Evolutionary conservation across 1,139 yeast genomes (phyloP), one percentile per base, ranked within the genome.

Genomic region (Candida albicans): DNA sequence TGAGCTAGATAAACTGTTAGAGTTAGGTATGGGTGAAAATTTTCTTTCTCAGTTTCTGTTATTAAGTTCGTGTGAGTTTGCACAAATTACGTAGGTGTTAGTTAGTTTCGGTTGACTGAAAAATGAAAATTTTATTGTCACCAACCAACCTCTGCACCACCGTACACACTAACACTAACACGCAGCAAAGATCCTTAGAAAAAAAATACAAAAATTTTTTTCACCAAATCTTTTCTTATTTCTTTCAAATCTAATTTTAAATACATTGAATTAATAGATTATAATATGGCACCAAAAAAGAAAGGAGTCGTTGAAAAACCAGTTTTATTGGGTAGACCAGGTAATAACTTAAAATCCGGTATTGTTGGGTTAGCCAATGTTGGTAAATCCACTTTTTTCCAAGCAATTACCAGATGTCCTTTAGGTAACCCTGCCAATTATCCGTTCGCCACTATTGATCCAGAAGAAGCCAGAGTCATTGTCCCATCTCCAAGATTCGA

Each of bases 401-500:
- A 86, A 68, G 93, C 93, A 49, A 84, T 86, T 58, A 86, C 95
- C 54, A 82, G 84, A 72, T 90, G 90, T 62, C 95, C 96, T 45
- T 79, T 93, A 59, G 99, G 99, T 59, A 93, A 91, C 73, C 98
- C 99, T 49, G 99, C 98, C 52, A 93, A 93, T 70, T 93, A 91
- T 66, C 99, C 99, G 32, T 93, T 91, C 64, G 99, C 99, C 46
- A 93, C 99, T 49, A 93, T 93, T 69, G 99, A 93, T 58, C 99
- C 99, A 41, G 99, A 93, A 75, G 99, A 93, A 75, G 98, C 99
- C 42, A 81, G 96, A 68, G 96, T 91, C 49, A 84, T 87, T 61
- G 99, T 93, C 46, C 99, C 99, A 55, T 90, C 97, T 37, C 79
- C 87, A 52, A 83, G 96, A 67, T 84, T 93, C 62, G 95, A 90